Evolutionary conservation across 2,329 filamentous ascomycete genomes (phyloP).

Genomic region (Ophiostoma triangulosporum): DNA sequence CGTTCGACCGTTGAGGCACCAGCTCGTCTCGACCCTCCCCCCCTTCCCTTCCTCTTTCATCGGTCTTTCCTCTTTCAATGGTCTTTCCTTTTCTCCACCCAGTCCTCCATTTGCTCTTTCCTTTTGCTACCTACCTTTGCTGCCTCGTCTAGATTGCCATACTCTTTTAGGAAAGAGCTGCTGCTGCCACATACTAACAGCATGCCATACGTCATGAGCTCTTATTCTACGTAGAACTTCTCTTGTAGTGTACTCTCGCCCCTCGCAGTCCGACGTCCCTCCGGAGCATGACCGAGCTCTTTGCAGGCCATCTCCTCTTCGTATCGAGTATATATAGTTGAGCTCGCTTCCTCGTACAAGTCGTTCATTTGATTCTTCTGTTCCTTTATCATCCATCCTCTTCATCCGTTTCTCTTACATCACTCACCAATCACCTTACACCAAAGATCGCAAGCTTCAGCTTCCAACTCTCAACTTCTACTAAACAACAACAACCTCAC

Average conservation of each 20-base stretch:
- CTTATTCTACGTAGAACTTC: too few relatives aligned
- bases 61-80: background rate
- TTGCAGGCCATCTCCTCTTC: background rate
- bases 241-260: too few relatives aligned
- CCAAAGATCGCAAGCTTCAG: too few relatives aligned
- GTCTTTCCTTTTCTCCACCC: background rate
- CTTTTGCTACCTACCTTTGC: slow-evolving; percentile 4
- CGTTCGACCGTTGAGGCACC: slow-evolving; percentile 9
- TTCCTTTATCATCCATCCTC: background rate
- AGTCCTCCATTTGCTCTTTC: slow-evolving; percentile 3
- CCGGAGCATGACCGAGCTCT: too few relatives aligned
- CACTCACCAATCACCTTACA: background rate
- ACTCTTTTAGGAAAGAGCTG: too few relatives aligned
- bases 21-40: too few relatives aligned
- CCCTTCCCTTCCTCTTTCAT: too few relatives aligned
- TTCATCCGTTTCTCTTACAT: background rate
- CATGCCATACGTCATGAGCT: too few relatives aligned
- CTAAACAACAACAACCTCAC: background rate
- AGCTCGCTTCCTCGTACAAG: background rate
- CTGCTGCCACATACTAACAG: too few relatives aligned
- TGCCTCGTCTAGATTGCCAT: too few relatives aligned
- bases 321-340: slow-evolving; percentile 8
- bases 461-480: background rate
- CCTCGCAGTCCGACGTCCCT: too few relatives aligned
- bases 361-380: background rate